phyloP scores from a whole-genome alignment of 2,329 filamentous ascomycete genomes.

The Cladosporium oxysporum region DNA sequence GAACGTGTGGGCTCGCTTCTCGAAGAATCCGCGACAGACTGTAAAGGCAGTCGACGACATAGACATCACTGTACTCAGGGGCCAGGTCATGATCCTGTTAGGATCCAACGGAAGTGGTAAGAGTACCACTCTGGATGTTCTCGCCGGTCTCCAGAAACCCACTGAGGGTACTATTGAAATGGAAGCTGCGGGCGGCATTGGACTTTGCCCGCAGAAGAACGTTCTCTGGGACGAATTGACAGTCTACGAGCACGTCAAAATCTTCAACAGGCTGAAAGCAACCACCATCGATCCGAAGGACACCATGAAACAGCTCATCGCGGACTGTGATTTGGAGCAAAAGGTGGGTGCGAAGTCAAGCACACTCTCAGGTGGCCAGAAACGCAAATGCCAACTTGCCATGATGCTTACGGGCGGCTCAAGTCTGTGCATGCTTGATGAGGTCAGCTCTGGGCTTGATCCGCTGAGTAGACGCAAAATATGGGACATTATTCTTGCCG shows the following conservation, averaged over 20 bases:
- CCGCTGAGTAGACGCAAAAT: constrained; percentile 84
- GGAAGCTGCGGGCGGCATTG: constrained; percentile 75
- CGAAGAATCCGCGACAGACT: constrained; percentile 56
- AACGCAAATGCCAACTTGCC: constrained; percentile 85
- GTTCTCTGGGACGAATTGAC: constrained; percentile 90
- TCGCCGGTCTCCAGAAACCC: constrained; percentile 77
- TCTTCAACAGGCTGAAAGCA: constrained; percentile 82
- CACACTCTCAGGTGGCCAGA: constrained; percentile 87
- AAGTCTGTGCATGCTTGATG: constrained; percentile 85
- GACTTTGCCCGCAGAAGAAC: constrained; percentile 90
- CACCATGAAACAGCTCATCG: constrained; percentile 64
- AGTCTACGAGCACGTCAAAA: constrained; percentile 77
- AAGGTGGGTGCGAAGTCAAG: constrained; percentile 73
- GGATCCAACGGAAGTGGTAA: constrained; percentile 92
- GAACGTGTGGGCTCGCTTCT: constrained; percentile 48
- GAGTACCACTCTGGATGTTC: constrained; percentile 83
- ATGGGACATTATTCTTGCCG: constrained; percentile 88
- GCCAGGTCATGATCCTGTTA: constrained; percentile 82
- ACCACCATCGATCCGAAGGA: constrained; percentile 61
- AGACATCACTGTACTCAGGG: constrained; percentile 68
- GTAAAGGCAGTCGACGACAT: constrained; percentile 79
- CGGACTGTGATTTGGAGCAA: constrained; percentile 70
- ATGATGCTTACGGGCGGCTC: constrained; percentile 95
- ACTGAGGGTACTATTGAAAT: constrained; percentile 76
- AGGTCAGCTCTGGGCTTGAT: constrained; percentile 86